phyloP scores from a whole-genome alignment of 106 monocot genomes.

The Dendrobium chrysotoxum region DNA sequence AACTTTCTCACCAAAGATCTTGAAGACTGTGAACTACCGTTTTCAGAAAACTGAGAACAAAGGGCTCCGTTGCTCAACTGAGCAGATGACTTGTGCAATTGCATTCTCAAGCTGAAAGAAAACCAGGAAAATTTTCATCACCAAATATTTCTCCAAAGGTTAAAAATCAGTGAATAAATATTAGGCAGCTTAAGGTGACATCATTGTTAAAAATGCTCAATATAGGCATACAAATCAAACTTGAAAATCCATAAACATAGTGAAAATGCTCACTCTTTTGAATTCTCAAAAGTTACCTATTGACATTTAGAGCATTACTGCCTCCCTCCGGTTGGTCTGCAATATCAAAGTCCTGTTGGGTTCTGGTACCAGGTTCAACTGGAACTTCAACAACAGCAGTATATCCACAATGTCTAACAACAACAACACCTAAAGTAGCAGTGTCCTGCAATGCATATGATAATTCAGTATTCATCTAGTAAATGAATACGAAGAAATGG shows the following conservation, averaged over 20 bases:
- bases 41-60: conserved; percentile 19
- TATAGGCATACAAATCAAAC: background rate
- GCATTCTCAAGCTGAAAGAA: conserved; percentile 69
- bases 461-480: conserved; percentile 12
- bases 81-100: conserved; percentile 47
- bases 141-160: background rate
- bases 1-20: conserved; percentile 32
- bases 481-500: background rate
- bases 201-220: background rate
- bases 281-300: conserved; percentile 39
- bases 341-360: conserved; percentile 46
- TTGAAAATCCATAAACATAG: background rate
- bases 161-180: background rate
- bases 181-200: background rate
- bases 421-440: conserved; percentile 76
- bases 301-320: conserved; percentile 80
- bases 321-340: conserved; percentile 87
- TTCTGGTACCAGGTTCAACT: conserved; percentile 25
- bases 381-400: conserved; percentile 77
- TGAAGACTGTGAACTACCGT: conserved; percentile 30
- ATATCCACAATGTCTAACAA: conserved; percentile 79
- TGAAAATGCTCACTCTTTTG: background rate
- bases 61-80: conserved; percentile 13
- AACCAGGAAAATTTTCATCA: conserved; percentile 7
- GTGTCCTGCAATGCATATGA: conserved; percentile 56